Evolutionary conservation across 2,329 filamentous ascomycete species (phyloP).

Genomic region (Thelonectria rubi): DNA sequence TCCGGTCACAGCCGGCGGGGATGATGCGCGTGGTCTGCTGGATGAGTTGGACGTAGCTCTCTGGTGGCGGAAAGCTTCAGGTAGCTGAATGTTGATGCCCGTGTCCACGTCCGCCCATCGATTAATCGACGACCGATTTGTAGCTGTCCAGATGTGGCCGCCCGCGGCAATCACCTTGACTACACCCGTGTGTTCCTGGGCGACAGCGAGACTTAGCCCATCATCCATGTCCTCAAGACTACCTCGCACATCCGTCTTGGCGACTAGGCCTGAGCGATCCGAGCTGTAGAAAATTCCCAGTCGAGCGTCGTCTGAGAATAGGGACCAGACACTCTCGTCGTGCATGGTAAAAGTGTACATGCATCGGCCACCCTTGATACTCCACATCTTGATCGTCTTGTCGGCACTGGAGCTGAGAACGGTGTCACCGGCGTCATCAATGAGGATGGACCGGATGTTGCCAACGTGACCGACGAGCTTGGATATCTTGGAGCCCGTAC

Average conservation of each 20-base stretch:
- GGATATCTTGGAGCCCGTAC: constrained; percentile 87
- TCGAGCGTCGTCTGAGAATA: constrained; percentile 87
- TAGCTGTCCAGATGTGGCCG: constrained; percentile 89
- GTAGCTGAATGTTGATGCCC: constrained; percentile 72
- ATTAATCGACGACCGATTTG: constrained; percentile 90
- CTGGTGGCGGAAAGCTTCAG: constrained; percentile 61
- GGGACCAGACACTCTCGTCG: constrained; percentile 96
- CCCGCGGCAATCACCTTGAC: constrained; percentile 73
- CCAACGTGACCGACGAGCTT: constrained; percentile 98
- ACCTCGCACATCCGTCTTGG: constrained; percentile 89
- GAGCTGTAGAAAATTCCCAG: constrained; percentile 93
- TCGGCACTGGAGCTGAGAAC: constrained; percentile 96
- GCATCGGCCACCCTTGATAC: constrained; percentile 90
- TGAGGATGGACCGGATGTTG: constrained; percentile 89
- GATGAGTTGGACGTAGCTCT: constrained; percentile 57
- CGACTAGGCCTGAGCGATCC: constrained; percentile 91
- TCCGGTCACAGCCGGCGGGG: constrained; percentile 46
- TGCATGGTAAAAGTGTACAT: constrained; percentile 99
- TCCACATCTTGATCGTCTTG: constrained; percentile 98
- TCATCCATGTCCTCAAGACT: constrained; percentile 77
- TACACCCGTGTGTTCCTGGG: constrained; percentile 89
- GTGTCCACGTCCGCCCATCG: constrained; percentile 90
- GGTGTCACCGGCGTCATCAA: constrained; percentile 88
- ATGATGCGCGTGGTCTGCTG: constrained; percentile 46
- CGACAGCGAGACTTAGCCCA: constrained; percentile 87